phyloP scores from a whole-genome alignment of 371 early-diverging fungal species.

The Mucor lusitanicus region DNA sequence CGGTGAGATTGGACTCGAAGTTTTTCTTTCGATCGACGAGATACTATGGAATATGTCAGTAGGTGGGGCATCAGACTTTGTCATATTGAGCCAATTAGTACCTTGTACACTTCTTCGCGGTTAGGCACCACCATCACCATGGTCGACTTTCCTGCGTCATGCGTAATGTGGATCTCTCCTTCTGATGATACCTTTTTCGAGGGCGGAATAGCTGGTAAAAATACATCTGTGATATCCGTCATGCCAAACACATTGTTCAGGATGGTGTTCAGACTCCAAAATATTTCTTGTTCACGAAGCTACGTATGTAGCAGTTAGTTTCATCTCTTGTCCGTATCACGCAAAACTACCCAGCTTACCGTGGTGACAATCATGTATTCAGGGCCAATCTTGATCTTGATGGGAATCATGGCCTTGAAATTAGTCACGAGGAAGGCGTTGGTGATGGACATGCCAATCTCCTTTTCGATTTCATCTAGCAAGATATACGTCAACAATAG shows the following conservation, averaged over 20 bases:
- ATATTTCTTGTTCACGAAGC: slow-evolving; percentile 57
- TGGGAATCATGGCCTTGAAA: slow-evolving; percentile 62
- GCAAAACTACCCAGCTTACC: slow-evolving; percentile 20
- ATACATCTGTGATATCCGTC: slow-evolving; percentile 75
- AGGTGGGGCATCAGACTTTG: not conserved
- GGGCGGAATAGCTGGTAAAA: slow-evolving; percentile 41
- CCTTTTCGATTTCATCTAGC: slow-evolving; percentile 64
- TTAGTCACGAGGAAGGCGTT: slow-evolving; percentile 59
- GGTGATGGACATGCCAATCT: slow-evolving; percentile 52
- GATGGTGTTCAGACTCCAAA: slow-evolving; percentile 66
- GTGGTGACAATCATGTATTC: slow-evolving; percentile 78
- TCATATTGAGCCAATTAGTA: slow-evolving; percentile 2
- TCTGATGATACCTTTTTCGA: slow-evolving; percentile 43
- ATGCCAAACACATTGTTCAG: slow-evolving; percentile 85
- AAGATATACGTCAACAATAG: too few relatives aligned
- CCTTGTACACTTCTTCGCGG: slow-evolving; percentile 71
- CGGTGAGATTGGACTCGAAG: slow-evolving; percentile 58
- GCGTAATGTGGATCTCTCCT: slow-evolving; percentile 72
- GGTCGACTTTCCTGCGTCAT: slow-evolving; percentile 54
- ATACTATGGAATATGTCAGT: slow-evolving; percentile 1
- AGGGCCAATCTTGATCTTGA: slow-evolving; percentile 73
- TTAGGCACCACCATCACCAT: slow-evolving; percentile 72
- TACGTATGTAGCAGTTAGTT: not conserved
- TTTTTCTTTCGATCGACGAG: slow-evolving; percentile 63
- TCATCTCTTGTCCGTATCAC: not conserved